Evolutionary conservation across 1,284 basidiomycete genomes (phyloP).

Genomic region (Tylopilus orsonianus): DNA sequence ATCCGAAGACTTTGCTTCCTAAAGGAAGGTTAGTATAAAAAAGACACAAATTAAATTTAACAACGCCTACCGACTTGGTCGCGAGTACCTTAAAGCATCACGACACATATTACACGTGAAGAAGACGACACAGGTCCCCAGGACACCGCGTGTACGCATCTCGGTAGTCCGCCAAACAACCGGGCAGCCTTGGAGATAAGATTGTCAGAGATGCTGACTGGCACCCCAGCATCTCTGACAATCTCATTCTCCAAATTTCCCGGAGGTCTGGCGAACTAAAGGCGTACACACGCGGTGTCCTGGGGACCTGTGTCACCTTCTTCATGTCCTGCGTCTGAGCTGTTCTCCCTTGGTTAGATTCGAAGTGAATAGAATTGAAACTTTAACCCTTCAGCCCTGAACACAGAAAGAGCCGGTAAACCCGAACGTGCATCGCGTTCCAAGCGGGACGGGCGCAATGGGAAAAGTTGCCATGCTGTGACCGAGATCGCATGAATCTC

Average conservation of each 20-base stretch:
- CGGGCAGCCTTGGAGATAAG: constrained; percentile 25
- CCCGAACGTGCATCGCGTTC: constrained; percentile 2
- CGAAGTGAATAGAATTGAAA: constrained; percentile 12
- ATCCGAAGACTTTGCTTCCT: constrained; percentile 22
- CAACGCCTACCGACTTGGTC: constrained; percentile 29
- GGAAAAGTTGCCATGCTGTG: constrained; percentile 15
- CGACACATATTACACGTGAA: constrained; percentile 34
- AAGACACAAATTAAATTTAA: constrained; percentile 33
- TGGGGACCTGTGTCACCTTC: too few species aligned
- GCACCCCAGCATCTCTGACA: too few species aligned
- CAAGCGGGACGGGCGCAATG: constrained; percentile 8
- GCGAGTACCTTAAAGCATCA: constrained; percentile 32
- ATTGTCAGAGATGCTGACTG: constrained; percentile 29
- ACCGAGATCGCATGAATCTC: constrained; percentile 26
- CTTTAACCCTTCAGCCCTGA: constrained; percentile 18
- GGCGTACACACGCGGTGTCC: too few species aligned
- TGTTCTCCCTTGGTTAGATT: constrained; percentile 11
- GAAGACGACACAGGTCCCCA: constrained; percentile 18
- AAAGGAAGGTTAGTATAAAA: constrained; percentile 29
- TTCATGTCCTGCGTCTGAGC: not conserved
- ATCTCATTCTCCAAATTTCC: too few species aligned
- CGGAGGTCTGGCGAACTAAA: too few species aligned
- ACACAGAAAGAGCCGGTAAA: constrained; percentile 13
- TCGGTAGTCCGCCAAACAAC: constrained; percentile 24
- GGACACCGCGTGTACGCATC: constrained; percentile 28